Base-by-base conservation (phyloP, 164 flowering plant genomes). In the Aristolochia contorta region DNA sequence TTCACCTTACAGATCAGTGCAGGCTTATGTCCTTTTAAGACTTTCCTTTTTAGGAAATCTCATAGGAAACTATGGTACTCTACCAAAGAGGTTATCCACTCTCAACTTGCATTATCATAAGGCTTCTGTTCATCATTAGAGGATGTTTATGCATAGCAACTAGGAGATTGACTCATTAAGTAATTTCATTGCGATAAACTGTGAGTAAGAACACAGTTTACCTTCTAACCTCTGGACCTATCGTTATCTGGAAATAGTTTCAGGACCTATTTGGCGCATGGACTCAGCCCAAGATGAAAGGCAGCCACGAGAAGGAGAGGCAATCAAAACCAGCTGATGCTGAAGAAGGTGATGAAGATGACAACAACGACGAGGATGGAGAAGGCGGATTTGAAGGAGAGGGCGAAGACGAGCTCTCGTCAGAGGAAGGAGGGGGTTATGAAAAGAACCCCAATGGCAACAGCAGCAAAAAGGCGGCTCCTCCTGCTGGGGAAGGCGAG, bases 351-450 rank as follows among this genome's bases (percentile, higher is more conserved):
- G 69, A 63, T 16, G 69, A 65, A 0, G 76, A 49, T 49, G 53
- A 49, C 8, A 45, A 21, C 15, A 21, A 63, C 2, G 75, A 65
- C 5, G 78, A 62, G 6, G 65, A 63, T 33, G 75, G 57, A 2
- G 71, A 70, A 59, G 79, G 66, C 56, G 79, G 62, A 19, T 65
- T 55, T 54, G 75, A 67, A 53, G 79, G 70, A 22, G 76, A 72
- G 25, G 43, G 43, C 7, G 78, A 73, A 53, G 72, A 72, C 0
- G 24, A 63, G 13, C 68, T 74, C 0, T 73, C 78, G 24, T 75
- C 72, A 47, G 78, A 69, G 15, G 76, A 65, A 33, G 79, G 65
- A 16, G 12, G 54, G 33, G 65, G 73, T 49, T 53, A 56, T 65
- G 74, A 68, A 21, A 16, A 43, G 49, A 74, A 69, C 32, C 60